Evolutionary conservation across 768 basidiomycete species (phyloP).

Genomic region (Amanita brunnescens): DNA sequence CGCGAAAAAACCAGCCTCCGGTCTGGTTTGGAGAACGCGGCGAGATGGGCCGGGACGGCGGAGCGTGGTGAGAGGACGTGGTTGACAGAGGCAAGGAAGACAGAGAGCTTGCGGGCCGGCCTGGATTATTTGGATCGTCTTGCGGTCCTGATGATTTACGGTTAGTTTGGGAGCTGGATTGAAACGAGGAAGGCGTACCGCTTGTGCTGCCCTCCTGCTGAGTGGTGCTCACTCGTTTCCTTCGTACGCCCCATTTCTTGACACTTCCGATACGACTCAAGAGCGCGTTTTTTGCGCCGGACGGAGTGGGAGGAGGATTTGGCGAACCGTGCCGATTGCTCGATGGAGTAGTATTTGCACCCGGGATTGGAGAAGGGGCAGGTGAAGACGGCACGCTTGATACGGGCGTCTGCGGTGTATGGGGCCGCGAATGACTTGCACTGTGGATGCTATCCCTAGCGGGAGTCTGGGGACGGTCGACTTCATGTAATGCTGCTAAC

Average conservation of each 20-base stretch:
- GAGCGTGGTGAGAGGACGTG: neutral
- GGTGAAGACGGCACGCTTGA: neutral
- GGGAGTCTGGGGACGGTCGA: conserved; percentile 8
- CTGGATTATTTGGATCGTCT: conserved; percentile 7
- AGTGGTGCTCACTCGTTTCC: conserved; percentile 20
- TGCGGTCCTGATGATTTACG: neutral
- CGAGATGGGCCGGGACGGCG: neutral
- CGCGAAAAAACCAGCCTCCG: too few species aligned
- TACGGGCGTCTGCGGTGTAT: neutral
- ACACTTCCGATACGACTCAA: conserved; percentile 37
- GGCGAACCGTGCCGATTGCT: conserved; percentile 8
- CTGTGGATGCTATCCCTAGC: neutral
- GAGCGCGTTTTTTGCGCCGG: conserved; percentile 20
- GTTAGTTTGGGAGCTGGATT: neutral
- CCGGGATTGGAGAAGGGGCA: neutral
- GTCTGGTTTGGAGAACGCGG: neutral
- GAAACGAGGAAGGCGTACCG: neutral
- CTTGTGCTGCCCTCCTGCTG: conserved; percentile 3
- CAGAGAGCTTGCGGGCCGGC: conserved; percentile 11
- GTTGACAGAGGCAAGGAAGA: conserved; percentile 12
- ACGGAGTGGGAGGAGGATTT: neutral
- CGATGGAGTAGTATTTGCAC: neutral
- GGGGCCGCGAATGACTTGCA: neutral
- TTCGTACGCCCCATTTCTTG: conserved; percentile 32
- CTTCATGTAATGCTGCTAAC: conserved; percentile 8